These are phyloP conservation scores for Monosporascus ibericus DNA, from an alignment of 2,329 filamentous ascomycete species.

Conservation along the genomic window DNA sequence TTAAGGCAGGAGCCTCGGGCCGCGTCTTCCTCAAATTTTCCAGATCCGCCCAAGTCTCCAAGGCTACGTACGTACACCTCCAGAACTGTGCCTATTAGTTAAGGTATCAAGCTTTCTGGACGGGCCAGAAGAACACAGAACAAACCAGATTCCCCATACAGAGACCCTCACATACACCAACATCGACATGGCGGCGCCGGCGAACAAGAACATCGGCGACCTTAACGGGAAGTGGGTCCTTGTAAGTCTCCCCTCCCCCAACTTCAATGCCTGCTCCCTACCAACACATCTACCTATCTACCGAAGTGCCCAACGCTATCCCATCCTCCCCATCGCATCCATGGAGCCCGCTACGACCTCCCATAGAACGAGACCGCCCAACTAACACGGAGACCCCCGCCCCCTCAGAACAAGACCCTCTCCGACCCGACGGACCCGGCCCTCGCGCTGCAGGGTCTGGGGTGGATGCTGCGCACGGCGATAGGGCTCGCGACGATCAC, in stretches of 20 bases:
- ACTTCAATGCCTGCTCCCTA: neutral
- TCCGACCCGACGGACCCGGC: constrained; percentile 64
- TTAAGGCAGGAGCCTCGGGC: too few relatives aligned
- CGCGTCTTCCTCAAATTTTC: too few relatives aligned
- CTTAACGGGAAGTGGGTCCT: constrained; percentile 65
- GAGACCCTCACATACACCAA: neutral
- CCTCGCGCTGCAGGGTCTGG: constrained; percentile 65
- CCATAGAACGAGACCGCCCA: neutral
- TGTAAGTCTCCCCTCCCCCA: constrained; percentile 38
- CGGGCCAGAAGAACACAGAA: too few relatives aligned
- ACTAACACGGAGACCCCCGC: neutral
- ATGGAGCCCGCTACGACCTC: neutral
- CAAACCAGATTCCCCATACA: too few relatives aligned
- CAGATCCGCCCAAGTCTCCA: too few relatives aligned
- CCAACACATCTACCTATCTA: neutral
- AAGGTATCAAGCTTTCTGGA: too few relatives aligned
- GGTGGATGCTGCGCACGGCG: constrained; percentile 67
- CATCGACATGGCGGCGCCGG: constrained; percentile 62
- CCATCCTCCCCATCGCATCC: neutral
- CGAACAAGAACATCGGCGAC: constrained; percentile 59
- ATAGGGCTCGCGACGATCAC: constrained; percentile 64
- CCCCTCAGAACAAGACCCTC: constrained; percentile 63
- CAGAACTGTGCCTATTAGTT: too few relatives aligned
- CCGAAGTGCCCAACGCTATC: neutral
- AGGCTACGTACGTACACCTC: too few relatives aligned